Conservation (phyloP, 2,329 filamentous ascomycete species). For the Aspergillus caelatus region DNA sequence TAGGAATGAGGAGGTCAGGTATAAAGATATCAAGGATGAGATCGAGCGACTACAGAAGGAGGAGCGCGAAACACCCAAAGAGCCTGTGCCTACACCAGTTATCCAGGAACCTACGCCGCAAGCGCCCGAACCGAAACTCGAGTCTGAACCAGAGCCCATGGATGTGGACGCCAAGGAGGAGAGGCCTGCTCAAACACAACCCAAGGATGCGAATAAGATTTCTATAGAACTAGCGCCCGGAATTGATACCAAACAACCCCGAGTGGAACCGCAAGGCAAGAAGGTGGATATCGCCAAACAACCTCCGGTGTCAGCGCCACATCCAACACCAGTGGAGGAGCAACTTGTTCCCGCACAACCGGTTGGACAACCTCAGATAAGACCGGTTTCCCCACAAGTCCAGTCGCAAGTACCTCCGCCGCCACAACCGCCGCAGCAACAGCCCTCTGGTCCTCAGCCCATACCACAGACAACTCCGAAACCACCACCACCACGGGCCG, state of each 20-base stretch:
- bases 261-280: conserved; percentile 14
- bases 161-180: conserved; percentile 33
- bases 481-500: conserved; percentile 18
- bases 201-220: conserved; percentile 6
- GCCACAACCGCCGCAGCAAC: conserved; percentile 6
- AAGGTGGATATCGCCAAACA: conserved; percentile 12
- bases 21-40: conserved; percentile 66
- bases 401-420: conserved; percentile 3
- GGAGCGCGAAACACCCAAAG: conserved; percentile 50
- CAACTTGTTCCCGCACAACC: conserved; percentile 8
- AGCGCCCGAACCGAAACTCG: conserved; percentile 15
- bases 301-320: conserved; percentile 5
- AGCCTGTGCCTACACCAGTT: conserved; percentile 7
- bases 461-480: conserved; percentile 16
- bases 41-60: conserved; percentile 69
- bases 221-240: conserved; percentile 9
- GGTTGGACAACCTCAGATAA: neutral
- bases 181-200: conserved; percentile 16
- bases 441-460: conserved; percentile 11
- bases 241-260: conserved; percentile 9
- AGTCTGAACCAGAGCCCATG: conserved; percentile 28
- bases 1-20: conserved; percentile 71
- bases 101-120: conserved; percentile 12
- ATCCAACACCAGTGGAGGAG: conserved; percentile 7
- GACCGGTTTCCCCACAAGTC: conserved; percentile 3